phyloP scores from a whole-genome alignment of 176 grass and related monocot genomes.

The bread wheat (Triticum aestivum) region IWGSC_CS_RefSeq_v2.1 NC_057805.1:260092517-260093016 shows the following conservation, averaged over 20 bases:
- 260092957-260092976: background rate
- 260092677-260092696: slow-evolving; percentile 89
- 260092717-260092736: slow-evolving; percentile 68
- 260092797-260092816: slow-evolving; percentile 8
- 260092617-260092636: background rate
- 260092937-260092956: slow-evolving; percentile 6
- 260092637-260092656: slow-evolving; percentile 62
- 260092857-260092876: slow-evolving; percentile 10
- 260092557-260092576: slow-evolving; percentile 84
- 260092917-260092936: background rate
- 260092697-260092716: slow-evolving; percentile 92
- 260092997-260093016: slow-evolving; percentile 21
- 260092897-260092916: background rate
- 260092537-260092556: slow-evolving; percentile 96
- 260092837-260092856: slow-evolving; percentile 4
- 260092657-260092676: slow-evolving; percentile 99
- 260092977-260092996: background rate
- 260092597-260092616: slow-evolving; percentile 4
- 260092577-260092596: slow-evolving; percentile 20
- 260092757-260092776: background rate
- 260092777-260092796: background rate
- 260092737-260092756: slow-evolving; percentile 30
- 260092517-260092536: slow-evolving; percentile 99
- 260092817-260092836: background rate
- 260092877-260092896: slow-evolving; percentile 15